Evolutionary conservation across 371 early-diverging fungal species (phyloP).

Genomic region (Chytridiales sp.): DNA sequence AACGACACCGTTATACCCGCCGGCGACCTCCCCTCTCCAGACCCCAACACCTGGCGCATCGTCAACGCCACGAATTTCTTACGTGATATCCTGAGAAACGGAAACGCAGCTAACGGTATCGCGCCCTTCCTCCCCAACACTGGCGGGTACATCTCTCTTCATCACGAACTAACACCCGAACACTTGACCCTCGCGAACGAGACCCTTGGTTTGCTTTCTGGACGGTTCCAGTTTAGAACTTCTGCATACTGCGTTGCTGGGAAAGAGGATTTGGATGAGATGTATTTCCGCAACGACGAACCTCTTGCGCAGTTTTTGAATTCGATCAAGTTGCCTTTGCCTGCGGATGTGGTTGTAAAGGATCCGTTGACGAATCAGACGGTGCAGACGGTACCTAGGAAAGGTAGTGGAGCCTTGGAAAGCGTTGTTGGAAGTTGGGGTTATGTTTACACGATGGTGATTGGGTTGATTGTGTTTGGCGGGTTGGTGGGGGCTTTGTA

Average conservation of each 20-base stretch:
- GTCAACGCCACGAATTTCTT: slow-evolving; percentile 2
- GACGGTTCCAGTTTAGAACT: not conserved
- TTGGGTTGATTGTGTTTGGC: too few species aligned
- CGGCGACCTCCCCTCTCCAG: not conserved
- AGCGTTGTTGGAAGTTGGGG: too few species aligned
- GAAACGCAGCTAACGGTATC: not conserved
- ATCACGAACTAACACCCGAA: slow-evolving; percentile 28
- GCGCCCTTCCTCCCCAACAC: too few species aligned
- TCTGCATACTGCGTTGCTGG: slow-evolving; percentile 14
- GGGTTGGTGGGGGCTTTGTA: too few species aligned
- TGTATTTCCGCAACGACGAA: too few species aligned
- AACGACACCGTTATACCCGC: slow-evolving; percentile 17
- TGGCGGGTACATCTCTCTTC: slow-evolving; percentile 21
- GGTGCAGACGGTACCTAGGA: too few species aligned
- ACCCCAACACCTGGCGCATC: slow-evolving; percentile 10
- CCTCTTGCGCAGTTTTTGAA: slow-evolving; percentile 17
- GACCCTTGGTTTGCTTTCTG: slow-evolving; percentile 7
- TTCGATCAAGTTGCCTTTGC: slow-evolving; percentile 9
- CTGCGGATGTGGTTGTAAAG: too few species aligned
- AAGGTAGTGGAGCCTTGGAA: too few species aligned
- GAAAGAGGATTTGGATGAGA: slow-evolving; percentile 17
- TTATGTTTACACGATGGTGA: too few species aligned
- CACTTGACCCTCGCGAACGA: slow-evolving; percentile 13
- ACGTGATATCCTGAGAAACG: slow-evolving; percentile 3
- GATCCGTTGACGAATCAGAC: too few species aligned